Base-by-base conservation (phyloP, 257 asterid species). In the Nicotiana noctiflora region DNA sequence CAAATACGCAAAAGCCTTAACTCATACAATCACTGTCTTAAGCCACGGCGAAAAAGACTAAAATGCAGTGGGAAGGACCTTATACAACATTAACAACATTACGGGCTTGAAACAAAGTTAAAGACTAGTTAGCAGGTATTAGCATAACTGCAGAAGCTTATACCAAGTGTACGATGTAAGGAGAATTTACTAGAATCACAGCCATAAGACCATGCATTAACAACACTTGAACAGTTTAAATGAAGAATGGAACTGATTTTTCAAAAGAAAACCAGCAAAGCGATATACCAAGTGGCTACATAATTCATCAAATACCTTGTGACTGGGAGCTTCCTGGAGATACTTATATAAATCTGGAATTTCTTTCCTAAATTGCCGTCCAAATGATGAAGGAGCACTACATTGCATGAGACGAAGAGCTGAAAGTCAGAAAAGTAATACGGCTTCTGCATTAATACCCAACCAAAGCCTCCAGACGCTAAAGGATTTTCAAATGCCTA, bases 331-430 rank as follows among this genome's bases (percentile, higher is more conserved):
- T 85, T 92, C 93, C 83, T 40, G 88, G 79, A 95, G 91, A 90
- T 93, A 94, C 70, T 89, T 87, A 84, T 95, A 95, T 77, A 95
- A 85, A 80, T 85, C 93, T 76, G 98, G 97, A 84, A 80, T 86
- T 81, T 95, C 95, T 84, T 85, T 89, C 88, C 81, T 86, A 72
- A 95, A 90, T 80, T 88, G 91, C 83, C 90, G 86, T 88, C 92
- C 97, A 91, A 93, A 95, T 57, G 99, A 90, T 64, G 97, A 86
- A n/a, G 99, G 97, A 6, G 99, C 96, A 76, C 99, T 95, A 91
- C 77, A 84, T 70, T 60, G 83, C 65, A 85, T 70, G 79, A 75
- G 81, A 67, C 60, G 49, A 82, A 64, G 57, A 80, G 61, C 83
- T 68, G 72, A 76, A 81, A 85, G 81, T 61, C 46, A 44, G 76